Evolutionary conservation across 371 early-diverging fungal genomes (phyloP).

Genomic region (Funneliformis caledonium): DNA sequence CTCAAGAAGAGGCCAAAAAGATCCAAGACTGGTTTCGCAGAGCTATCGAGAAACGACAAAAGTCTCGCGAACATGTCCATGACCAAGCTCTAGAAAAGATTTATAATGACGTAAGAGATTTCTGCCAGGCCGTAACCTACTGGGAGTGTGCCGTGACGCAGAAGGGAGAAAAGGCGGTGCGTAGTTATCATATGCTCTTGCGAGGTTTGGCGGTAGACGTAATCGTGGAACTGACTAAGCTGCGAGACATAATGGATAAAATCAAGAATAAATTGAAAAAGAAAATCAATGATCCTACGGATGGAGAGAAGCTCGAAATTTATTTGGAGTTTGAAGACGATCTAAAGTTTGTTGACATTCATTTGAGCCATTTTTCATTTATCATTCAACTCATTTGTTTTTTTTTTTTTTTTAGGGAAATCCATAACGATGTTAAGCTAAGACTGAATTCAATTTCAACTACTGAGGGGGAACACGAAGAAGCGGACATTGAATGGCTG

Average conservation of each 20-base stretch:
- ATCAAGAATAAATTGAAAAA: constrained; percentile 10
- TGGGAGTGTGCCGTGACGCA: background rate
- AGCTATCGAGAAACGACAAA: background rate
- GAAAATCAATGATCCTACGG: background rate
- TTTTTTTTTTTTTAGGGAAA: too few species aligned
- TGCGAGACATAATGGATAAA: background rate
- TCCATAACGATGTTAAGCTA: too few species aligned
- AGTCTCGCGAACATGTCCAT: background rate
- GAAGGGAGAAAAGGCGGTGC: background rate
- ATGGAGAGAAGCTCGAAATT: background rate
- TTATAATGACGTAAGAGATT: background rate
- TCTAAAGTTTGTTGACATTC: constrained; percentile 5
- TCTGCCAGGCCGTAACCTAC: background rate
- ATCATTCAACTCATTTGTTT: background rate
- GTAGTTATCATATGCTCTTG: constrained; percentile 29
- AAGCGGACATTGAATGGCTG: constrained; percentile 31
- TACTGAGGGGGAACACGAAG: background rate
- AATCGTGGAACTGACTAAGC: constrained; percentile 2
- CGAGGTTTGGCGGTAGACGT: constrained; percentile 4
- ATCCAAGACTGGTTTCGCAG: constrained; percentile 11
- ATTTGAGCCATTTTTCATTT: background rate
- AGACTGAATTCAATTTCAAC: too few species aligned
- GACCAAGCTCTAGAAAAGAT: background rate
- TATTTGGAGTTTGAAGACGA: constrained; percentile 13
- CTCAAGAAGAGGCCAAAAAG: constrained; percentile 5